Evolutionary conservation across 2,329 filamentous ascomycete genomes (phyloP), one percentile per base, ranked within the genome.

Genomic region (Chrysoporthe deuterocubensis): DNA sequence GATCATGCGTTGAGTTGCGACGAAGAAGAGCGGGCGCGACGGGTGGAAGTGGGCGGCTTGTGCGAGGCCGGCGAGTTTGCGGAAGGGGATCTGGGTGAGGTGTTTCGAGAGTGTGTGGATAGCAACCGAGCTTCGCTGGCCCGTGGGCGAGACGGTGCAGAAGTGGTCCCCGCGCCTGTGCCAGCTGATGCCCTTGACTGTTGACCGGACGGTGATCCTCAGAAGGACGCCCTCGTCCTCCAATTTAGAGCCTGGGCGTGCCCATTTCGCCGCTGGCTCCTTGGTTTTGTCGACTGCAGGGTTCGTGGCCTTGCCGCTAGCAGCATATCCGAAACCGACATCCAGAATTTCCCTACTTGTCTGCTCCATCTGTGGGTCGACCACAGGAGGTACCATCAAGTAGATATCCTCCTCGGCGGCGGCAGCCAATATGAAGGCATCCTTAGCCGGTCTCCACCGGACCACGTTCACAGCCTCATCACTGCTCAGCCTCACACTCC

Each of bases 101-200:
- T 99, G 96, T 79, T 97, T 97, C 67, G 92, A 96, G 70, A 99
- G 84, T 0, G 95, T 97, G 81, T 99, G 96, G 70, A 99, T 97
- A 65, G 93, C 91, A 64, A 99, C 93, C 4, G 96, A 93, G 75
- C 88, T 90, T 72, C 88, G 87, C 76, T 92, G 89, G 43, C 92
- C 92, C 14, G 87, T 86, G 0, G 96, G 94, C 62, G 93, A 96
- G 32, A 97, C 93, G 0, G 94, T 96, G 72, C 93, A 91, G 75
- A 99, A 91, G 82, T 97, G 97, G 78, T 98, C 95, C 73, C 96
- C 96, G 69, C 92, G 90, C 68, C 95, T 88, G 80, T 99, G 96
- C 94, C 95, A 99, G 77, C 89, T 91, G 74, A 99, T 89, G 16
- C 92, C 90, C 82, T 97, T 98, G 76, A 97, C 88, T 1, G 89